Evolutionary conservation across 805 yeast genomes (phyloP).

Genomic region (Wickerhamomyces xylosicus): DNA sequence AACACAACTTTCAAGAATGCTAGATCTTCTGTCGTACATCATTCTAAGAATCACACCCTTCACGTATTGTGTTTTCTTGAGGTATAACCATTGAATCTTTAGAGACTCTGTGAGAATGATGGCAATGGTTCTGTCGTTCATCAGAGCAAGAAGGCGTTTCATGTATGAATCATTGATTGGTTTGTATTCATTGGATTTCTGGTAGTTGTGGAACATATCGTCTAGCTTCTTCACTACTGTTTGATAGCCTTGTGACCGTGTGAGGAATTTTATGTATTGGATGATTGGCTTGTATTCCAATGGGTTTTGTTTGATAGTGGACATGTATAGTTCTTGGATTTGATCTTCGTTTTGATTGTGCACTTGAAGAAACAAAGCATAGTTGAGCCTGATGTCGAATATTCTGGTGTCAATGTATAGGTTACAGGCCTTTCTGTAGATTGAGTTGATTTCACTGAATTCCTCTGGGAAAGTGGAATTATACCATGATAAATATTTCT

Average conservation of each 20-base stretch:
- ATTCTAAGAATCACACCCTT: conserved; percentile 20
- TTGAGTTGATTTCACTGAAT: conserved; percentile 24
- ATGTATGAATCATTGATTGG: conserved; percentile 9
- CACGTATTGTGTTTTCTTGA: conserved; percentile 20
- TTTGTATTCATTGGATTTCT: conserved; percentile 3
- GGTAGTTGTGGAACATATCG: conserved; percentile 12
- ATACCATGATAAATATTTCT: conserved; percentile 49
- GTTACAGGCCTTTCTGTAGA: conserved; percentile 43
- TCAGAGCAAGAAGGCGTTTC: conserved; percentile 19
- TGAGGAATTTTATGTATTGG: conserved; percentile 16
- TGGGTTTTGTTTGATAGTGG: conserved; percentile 6
- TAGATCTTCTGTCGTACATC: conserved; percentile 16
- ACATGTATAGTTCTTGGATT: conserved; percentile 14
- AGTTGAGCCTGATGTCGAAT: conserved; percentile 11
- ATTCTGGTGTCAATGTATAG: conserved; percentile 23
- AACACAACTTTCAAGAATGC: conserved; percentile 26
- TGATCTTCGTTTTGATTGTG: conserved; percentile 5
- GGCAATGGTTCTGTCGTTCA: conserved; percentile 33
- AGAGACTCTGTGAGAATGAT: conserved; percentile 27
- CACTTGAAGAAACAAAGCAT: conserved; percentile 14
- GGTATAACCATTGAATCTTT: conserved; percentile 18
- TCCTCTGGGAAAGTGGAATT: conserved; percentile 20
- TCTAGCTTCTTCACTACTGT: conserved; percentile 18
- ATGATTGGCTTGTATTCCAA: conserved; percentile 10
- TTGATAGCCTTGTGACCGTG: conserved; percentile 10